Conservation (phyloP, 73 alveolate species). For the Urostyla sp. region DNA sequence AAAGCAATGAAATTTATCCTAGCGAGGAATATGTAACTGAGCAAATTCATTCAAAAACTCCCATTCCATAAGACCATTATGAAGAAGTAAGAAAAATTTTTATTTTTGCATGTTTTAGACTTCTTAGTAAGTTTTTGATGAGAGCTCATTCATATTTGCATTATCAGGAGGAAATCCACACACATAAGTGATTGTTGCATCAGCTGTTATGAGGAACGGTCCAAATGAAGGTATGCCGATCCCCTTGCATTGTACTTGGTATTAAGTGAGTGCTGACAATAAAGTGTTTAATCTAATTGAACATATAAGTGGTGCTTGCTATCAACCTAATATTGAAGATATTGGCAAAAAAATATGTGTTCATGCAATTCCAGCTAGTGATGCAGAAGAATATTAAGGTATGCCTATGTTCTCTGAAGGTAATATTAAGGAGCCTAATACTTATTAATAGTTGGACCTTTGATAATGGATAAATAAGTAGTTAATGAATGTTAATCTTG, state of each 20-base stretch:
- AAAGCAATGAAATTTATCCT: not conserved
- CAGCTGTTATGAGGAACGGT: conserved; percentile 71
- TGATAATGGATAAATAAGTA: conserved; percentile 60
- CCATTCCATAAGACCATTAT: conserved; percentile 15
- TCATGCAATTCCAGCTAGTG: conserved; percentile 81
- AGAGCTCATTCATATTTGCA: conserved; percentile 58
- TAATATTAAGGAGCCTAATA: too few species aligned
- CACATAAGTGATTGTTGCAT: conserved; percentile 66
- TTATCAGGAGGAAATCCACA: conserved; percentile 65
- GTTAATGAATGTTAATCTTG: conserved; percentile 26
- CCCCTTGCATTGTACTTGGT: conserved; percentile 80
- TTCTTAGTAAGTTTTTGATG: conserved; percentile 68
- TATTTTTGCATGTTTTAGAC: not conserved
- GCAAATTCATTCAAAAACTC: not conserved
- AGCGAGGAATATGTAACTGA: not conserved
- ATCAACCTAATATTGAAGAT: conserved; percentile 80
- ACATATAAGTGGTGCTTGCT: conserved; percentile 70
- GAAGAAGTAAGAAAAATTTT: not conserved
- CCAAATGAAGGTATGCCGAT: conserved; percentile 67
- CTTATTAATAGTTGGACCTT: too few species aligned
- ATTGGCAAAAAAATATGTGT: conserved; percentile 68
- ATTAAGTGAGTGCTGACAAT: conserved; percentile 43
- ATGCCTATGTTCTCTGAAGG: conserved; percentile 83
- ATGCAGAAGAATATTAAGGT: conserved; percentile 77
- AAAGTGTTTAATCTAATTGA: conserved; percentile 65